Percentiles rank a stretch among this genome's conserved stretches.
Conservation (phyloP, 2,329 filamentous ascomycete genomes). For the Amauroascus verrucosus region DNA sequence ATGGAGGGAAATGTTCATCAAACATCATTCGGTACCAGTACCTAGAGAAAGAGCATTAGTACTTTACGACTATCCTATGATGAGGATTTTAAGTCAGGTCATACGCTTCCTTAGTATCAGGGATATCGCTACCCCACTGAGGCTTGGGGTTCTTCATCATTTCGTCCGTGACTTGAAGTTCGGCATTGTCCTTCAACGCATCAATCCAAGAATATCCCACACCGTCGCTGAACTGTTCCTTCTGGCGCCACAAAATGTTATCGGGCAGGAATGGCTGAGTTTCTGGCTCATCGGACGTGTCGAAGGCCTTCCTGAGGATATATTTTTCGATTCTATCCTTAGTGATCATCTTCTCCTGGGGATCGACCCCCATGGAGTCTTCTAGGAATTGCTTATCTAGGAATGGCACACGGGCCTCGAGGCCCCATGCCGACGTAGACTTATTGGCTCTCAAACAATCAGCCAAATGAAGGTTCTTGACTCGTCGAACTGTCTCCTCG, state of each 20-base stretch:
- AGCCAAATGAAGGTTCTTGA: constrained; percentile 93
- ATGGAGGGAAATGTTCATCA: constrained; percentile 92
- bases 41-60: constrained; percentile 30
- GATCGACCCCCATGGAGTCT: constrained; percentile 85
- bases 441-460: constrained; percentile 98
- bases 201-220: constrained; percentile 99
- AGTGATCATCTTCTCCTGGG: constrained; percentile 89
- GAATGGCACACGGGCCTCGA: constrained; percentile 96
- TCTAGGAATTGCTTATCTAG: constrained; percentile 96
- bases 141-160: constrained; percentile 98
- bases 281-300: constrained; percentile 76
- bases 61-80: not conserved
- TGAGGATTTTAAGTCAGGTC: constrained; percentile 24
- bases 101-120: constrained; percentile 92
- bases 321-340: constrained; percentile 90
- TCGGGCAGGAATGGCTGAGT: constrained; percentile 83
- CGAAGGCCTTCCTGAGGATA: constrained; percentile 94
- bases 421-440: constrained; percentile 93
- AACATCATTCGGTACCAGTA: constrained; percentile 99
- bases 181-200: constrained; percentile 86
- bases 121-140: constrained; percentile 87
- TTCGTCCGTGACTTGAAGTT: constrained; percentile 82
- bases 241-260: constrained; percentile 93
- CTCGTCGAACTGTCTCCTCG: constrained; percentile 81
- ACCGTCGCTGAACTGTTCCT: constrained; percentile 98